Evolutionary conservation across 1,139 yeast genomes (phyloP), one percentile per base, ranked within the genome.

Genomic region (Candida pseudoviswanathii): DNA sequence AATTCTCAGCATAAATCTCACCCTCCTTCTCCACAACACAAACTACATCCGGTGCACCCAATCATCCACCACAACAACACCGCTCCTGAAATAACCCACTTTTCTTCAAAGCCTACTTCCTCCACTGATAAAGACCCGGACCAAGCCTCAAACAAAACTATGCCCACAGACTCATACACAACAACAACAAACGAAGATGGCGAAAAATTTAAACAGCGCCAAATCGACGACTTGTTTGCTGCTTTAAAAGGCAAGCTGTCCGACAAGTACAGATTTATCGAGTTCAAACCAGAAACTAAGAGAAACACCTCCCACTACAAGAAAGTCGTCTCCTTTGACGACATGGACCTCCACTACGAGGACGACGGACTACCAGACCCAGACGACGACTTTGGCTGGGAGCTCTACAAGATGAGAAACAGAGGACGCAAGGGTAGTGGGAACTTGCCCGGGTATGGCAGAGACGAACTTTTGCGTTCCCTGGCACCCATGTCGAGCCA

Each of bases 301-400:
- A 41, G 26, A 3, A 24, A 32, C n/a, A 11, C 33, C n/a, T 54
- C n/a, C 57, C 49, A 54, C 22, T 60, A 54, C 43, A 42, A 46
- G 3, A 59, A 60, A 33, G 51, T 59, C 38, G 62, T 63, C 5
- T 59, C 66, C 1, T 63, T 63, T 49, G 65, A 63, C 51, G 61
- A 65, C 11, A 54, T 63, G 4, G 53, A 62, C 45, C 38, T 61
- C 25, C 51, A 53, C 22, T 54, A 51, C 43, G 58, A 56, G 33
- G 55, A 54, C 25, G 62, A 60, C 44, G 53, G 51, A 16, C 51
- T 49, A 31, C 57, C 54, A 43, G 51, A 56, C 21, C 50, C 53
- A 42, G 54, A 55, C 47, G 61, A 54, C 33, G 55, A 55, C 36
- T 48, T 51, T 9, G 57, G 58, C 9, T 53, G 58, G 58, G 56